phyloP scores from a whole-genome alignment of 108 stramenopile genomes.

The Cyclotella sp. region DNA sequence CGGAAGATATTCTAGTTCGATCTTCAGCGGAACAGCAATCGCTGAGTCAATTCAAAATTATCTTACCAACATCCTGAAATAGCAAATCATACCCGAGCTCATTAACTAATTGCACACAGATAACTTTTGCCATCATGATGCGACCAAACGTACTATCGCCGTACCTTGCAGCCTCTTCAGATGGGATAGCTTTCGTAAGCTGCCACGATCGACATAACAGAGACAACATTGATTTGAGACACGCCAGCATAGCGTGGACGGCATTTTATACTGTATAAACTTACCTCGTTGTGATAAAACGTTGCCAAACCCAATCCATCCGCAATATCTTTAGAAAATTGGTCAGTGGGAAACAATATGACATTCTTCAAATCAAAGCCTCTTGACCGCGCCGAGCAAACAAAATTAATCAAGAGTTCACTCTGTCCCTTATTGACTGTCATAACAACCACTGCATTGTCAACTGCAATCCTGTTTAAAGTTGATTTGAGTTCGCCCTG shows the following conservation, averaged over 20 bases:
- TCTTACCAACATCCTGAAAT: conserved; percentile 84
- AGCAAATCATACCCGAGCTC: conserved; percentile 61
- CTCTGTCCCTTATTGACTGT: conserved; percentile 52
- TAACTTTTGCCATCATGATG: conserved; percentile 91
- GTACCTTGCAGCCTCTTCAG: conserved; percentile 59
- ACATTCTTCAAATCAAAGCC: conserved; percentile 49
- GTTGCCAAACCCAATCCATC: conserved; percentile 52
- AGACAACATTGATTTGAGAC: neutral
- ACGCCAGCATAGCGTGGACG: neutral
- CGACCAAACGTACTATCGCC: conserved; percentile 71
- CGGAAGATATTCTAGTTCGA: neutral
- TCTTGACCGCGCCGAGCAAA: conserved; percentile 57
- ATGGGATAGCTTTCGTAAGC: conserved; percentile 60
- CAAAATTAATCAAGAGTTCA: conserved; percentile 60
- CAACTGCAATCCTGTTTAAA: conserved; percentile 30
- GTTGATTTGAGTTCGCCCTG: conserved; percentile 23
- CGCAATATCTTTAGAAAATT: conserved; percentile 43
- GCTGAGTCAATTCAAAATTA: neutral
- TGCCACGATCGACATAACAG: conserved; percentile 1
- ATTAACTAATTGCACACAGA: conserved; percentile 49
- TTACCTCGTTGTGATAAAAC: conserved; percentile 43
- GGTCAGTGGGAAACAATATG: conserved; percentile 51
- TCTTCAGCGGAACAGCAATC: neutral
- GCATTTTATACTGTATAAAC: neutral
- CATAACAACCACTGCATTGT: conserved; percentile 55